A percentile compares a stretch with the other conserved stretches of the same genome.
phyloP scores from a whole-genome alignment of 73 alveolate genomes.

The Paraurostyla sp. region DNA sequence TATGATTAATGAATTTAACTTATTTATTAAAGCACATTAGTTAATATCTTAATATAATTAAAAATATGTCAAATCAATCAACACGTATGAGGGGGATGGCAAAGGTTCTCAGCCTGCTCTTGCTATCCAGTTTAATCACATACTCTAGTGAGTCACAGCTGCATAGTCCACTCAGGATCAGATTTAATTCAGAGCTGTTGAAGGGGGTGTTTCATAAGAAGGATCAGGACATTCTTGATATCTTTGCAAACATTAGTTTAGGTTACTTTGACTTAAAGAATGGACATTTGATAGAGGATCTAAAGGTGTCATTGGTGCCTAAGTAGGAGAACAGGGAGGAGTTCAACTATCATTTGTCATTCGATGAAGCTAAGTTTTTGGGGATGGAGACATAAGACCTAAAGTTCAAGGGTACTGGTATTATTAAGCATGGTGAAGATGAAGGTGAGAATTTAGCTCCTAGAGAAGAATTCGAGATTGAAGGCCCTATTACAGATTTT shows the following conservation, averaged over 20 bases:
- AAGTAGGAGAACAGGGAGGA: background rate
- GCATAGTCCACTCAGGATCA: slow-evolving; percentile 9
- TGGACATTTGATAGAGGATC: background rate
- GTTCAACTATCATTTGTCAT: background rate
- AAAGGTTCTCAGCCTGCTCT: background rate
- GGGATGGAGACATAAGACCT: slow-evolving; percentile 52
- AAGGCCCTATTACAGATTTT: slow-evolving; percentile 22
- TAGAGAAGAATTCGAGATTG: slow-evolving; percentile 17
- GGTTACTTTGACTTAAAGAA: background rate
- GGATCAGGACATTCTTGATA: slow-evolving; percentile 23
- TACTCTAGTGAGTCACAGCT: too few species aligned
- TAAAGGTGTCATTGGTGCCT: background rate
- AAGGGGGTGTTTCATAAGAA: slow-evolving; percentile 4
- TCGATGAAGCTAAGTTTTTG: slow-evolving; percentile 3
- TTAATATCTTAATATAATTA: background rate
- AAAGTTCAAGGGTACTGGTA: slow-evolving; percentile 3
- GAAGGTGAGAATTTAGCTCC: background rate
- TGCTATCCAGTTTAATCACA: too few species aligned
- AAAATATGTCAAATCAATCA: background rate
- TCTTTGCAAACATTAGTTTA: slow-evolving; percentile 10
- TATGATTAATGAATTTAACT: too few species aligned
- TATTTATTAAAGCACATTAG: too few species aligned
- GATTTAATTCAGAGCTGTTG: slow-evolving; percentile 5
- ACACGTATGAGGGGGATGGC: background rate
- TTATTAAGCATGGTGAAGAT: background rate